These are phyloP conservation scores for Vitrella brassicaformis DNA, from an alignment of 73 alveolate species.

Conservation along the genomic window DNA sequence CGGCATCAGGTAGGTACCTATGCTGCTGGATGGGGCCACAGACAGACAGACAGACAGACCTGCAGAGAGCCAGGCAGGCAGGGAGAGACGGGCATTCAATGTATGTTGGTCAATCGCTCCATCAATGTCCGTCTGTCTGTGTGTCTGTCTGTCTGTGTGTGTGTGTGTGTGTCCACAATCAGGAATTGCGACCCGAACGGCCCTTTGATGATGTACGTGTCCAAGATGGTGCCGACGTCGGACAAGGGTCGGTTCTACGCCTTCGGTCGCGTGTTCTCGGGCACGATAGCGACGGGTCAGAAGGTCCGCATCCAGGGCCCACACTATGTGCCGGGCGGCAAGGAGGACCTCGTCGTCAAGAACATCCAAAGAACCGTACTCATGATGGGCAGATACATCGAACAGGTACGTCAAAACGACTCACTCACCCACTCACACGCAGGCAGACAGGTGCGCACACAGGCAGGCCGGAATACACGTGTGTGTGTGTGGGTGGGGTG, in stretches of 20 bases:
- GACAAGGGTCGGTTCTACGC: slow-evolving; percentile 83
- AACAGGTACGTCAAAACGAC: too few relatives aligned
- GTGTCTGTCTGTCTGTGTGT: slow-evolving; percentile 2
- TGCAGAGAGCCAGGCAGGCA: too few relatives aligned
- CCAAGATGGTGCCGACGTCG: slow-evolving; percentile 80
- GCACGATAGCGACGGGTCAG: slow-evolving; percentile 71
- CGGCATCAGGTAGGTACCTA: slow-evolving; percentile 16
- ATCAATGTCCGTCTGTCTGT: neutral
- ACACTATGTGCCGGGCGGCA: slow-evolving; percentile 62
- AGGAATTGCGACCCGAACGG: slow-evolving; percentile 87
- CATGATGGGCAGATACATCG: slow-evolving; percentile 69
- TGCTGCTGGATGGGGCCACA: too few relatives aligned
- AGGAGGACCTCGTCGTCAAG: slow-evolving; percentile 64
- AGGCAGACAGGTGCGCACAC: slow-evolving; percentile 15
- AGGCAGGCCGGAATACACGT: neutral
- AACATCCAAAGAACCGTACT: slow-evolving; percentile 63
- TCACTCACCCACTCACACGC: neutral
- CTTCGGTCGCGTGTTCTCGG: slow-evolving; percentile 90
- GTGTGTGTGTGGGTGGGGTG: too few relatives aligned
- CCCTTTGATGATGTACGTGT: slow-evolving; percentile 86
- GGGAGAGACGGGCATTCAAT: too few relatives aligned
- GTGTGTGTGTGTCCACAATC: slow-evolving; percentile 3
- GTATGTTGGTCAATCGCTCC: too few relatives aligned
- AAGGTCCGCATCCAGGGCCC: slow-evolving; percentile 82
- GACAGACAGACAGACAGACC: too few relatives aligned